Conservation (phyloP, 257 asterid species). For the Lantana camara region DNA sequence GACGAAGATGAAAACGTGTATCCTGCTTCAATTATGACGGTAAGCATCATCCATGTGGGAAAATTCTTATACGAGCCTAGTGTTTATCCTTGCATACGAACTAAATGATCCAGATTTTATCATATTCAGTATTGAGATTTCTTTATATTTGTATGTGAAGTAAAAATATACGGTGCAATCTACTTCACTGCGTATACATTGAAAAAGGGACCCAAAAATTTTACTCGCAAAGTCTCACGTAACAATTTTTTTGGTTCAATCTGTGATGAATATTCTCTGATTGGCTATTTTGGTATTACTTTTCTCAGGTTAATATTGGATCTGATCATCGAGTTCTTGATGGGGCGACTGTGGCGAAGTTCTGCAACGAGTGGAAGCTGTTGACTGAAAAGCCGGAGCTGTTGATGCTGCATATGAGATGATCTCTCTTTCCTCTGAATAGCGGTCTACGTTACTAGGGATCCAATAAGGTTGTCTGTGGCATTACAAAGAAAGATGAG, state of each 20-base stretch:
- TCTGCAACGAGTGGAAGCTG: slow-evolving; percentile 92
- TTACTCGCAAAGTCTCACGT: background rate
- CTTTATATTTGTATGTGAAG: too few species aligned
- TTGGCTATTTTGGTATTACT: slow-evolving; percentile 11
- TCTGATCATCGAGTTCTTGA: slow-evolving; percentile 94
- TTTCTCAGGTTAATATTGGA: slow-evolving; percentile 76
- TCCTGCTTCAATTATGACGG: slow-evolving; percentile 80
- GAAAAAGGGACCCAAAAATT: background rate
- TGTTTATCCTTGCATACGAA: too few species aligned
- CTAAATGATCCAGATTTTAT: too few species aligned
- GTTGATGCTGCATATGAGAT: slow-evolving; percentile 74
- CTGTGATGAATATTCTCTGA: background rate
- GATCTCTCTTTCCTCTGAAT: slow-evolving; percentile 27
- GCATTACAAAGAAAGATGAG: background rate
- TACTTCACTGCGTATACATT: too few species aligned
- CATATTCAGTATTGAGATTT: too few species aligned
- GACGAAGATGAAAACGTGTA: slow-evolving; percentile 59
- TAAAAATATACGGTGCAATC: too few species aligned
- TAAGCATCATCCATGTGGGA: slow-evolving; percentile 36
- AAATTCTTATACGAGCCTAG: too few species aligned
- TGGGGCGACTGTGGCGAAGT: slow-evolving; percentile 90
- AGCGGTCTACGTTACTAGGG: background rate
- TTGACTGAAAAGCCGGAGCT: slow-evolving; percentile 87
- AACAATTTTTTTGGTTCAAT: background rate
- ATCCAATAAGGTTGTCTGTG: slow-evolving; percentile 3